Base-by-base conservation (phyloP, 1,284 basidiomycete species). In the Macrocybe sp. region DNA sequence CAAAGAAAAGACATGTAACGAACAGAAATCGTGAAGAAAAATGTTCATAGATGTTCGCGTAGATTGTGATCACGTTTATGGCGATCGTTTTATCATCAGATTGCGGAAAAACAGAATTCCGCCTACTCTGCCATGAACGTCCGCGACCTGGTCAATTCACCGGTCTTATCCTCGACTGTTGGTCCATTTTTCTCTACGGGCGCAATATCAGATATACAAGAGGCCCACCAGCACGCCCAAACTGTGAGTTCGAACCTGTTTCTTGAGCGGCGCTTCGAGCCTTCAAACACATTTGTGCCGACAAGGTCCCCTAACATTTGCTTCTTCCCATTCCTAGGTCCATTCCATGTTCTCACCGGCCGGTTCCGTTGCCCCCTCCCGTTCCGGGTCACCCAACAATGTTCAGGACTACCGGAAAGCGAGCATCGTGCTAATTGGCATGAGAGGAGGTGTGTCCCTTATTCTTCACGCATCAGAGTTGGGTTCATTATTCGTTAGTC, bases 381-480 rank as follows among this genome's bases (percentile, higher is more conserved):
- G 56, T n/a, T 51, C 53, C 3, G 48, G 46, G 9, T 59, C 58
- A 1, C 58, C 58, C 28, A 37, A 38, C 31, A 50, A 52, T 46
- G 46, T 41, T 49, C 41, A 14, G 6, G n/a, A 54, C 37, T 52
- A 52, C 3, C 41, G 55, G 22, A 55, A 54, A 33, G 60, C 60
- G n/a, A 60, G 55, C 45, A 62, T 62, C 33, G 61, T 57, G 12
- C 52, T 62, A 37, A 58, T 62, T 43, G 61, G 61, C 22, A 58
- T 61, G 57, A 51, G 55, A 28, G 61, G 61, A 55, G 57, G 57
- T 55, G 41, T 44, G 37, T 45, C 30, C 37, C 28, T 40, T 36
- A 4, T 47, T 44, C 9, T 42, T 35, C 34, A n/a, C 31, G 11
- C 35, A 2, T 45, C 16, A 33, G 11, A 42, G 28, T 35, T 43